Evolutionary conservation across 2,329 filamentous ascomycete species (phyloP), one percentile per base, ranked within the genome.

Genomic region (Biscogniauxia marginata): DNA sequence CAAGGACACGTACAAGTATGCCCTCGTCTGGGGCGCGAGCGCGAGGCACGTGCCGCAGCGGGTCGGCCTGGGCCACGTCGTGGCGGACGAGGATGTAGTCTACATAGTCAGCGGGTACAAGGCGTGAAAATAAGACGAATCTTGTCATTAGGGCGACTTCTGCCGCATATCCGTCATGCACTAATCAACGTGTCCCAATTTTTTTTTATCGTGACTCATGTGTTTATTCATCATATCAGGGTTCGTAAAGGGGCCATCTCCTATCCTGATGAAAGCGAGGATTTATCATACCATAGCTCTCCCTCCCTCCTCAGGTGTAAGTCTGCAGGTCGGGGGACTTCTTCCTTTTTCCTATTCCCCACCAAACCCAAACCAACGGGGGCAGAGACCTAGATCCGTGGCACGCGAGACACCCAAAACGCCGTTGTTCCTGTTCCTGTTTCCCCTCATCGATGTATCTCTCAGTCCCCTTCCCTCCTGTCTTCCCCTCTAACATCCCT

Each of bases 1-100:
- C 63, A 99, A 98, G 84, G 96, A 99, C 61, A 96, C 92, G 4
- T 99, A 98, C 83, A 99, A 98, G 80, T 97, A 98, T 77, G 96
- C 95, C 3, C 77, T 98, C 63, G 95, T 99, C 0, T 99, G 96
- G 96, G 95, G 95, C 4, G 93, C 93, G 18, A 98, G 93, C 74
- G 95, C 95, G 34, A 86, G 91, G 68, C 96, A 99, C 79, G 82
- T 98, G 34, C 95, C 96, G 34, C 95, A 99, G 79, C 81, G 95
- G 60, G 93, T 97, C 39, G 96, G 95, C 1, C 74, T 99, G 67
- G 80, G 84, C 6, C 95, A 99, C 79, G 68, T 84, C 11, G 93
- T 99, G 46, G 76, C 81, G 1, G 85, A 88, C 61, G 85, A 88
- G 71, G 85, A 88, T 67, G 85, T 88, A 18, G 85, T 88, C 50